Evolutionary conservation across 768 basidiomycete species (phyloP), one percentile per base, ranked within the genome.

Genomic region (Calocybe indica): DNA sequence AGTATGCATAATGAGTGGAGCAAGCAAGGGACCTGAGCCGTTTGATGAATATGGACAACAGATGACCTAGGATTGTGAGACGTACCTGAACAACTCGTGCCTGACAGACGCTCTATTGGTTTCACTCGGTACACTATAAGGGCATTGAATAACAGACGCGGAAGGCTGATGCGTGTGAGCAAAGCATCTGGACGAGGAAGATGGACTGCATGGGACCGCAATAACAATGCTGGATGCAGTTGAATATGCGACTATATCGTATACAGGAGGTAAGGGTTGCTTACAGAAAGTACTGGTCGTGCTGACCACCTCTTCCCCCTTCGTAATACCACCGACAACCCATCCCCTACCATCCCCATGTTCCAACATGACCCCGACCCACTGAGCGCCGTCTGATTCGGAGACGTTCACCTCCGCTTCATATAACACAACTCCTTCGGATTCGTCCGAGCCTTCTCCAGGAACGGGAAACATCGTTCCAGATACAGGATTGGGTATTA

Each of bases 361-460:
- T 9, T 80, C 72, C 15, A 84, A 57, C 28, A 58, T 65, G 36
- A 90, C 67, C 1, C 74, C 84, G 5, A 90, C 60, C 73, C 75
- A 80, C 34, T 56, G 50, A 3, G 37, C 34, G 5, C 34, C 37
- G 31, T 35, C 53, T 42, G 51, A 51, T 29, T 47, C 52, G 32
- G 49, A 31, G 15, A 48, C 35, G 12, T 52, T 46, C 37, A 83
- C 37, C 36, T 71, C 63, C 7, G 73, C 75, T 57, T 85, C 82
- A 55, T 78, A 88, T 22, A 83, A 64, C 4, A 82, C 82, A 1
- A 84, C 68, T 0, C 85, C 87, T 48, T 88, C 87, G 7, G 83
- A 85, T 59, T 91, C 86, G 45, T 87, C 85, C 0, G 76, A 61
- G 0, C 88, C 88, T 62, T 84, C 81, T 11, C 77, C 62, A 10